Percentiles rank a stretch among this genome's conserved stretches.
Evolutionary conservation across 2,329 filamentous ascomycete genomes (phyloP).

Genomic region (Dryadomyces sulphureus): DNA sequence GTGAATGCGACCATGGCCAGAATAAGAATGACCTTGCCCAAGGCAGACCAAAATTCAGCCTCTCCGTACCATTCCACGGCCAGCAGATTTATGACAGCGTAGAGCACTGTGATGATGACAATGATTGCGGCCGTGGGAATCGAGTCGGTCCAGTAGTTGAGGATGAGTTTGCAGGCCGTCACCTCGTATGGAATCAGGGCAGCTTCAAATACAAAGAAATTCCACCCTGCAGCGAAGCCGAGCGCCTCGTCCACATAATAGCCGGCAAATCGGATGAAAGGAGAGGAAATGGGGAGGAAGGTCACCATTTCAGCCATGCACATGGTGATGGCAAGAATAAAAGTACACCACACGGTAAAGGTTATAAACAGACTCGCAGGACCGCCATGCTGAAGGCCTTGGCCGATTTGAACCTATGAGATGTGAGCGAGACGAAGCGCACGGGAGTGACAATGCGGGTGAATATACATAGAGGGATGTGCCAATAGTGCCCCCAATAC

Average conservation of each 20-base stretch:
- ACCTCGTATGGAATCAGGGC: slow-evolving; percentile 27
- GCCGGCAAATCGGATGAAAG: slow-evolving; percentile 49
- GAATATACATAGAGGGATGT: slow-evolving; percentile 44
- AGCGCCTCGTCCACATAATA: slow-evolving; percentile 52
- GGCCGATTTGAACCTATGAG: too few relatives aligned
- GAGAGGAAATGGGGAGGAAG: slow-evolving; percentile 47
- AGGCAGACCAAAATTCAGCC: slow-evolving; percentile 29
- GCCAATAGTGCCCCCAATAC: slow-evolving; percentile 42
- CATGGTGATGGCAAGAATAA: slow-evolving; percentile 49
- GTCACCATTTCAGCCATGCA: slow-evolving; percentile 49
- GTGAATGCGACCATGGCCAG: slow-evolving; percentile 40
- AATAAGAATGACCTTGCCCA: slow-evolving; percentile 30
- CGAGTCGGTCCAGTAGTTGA: slow-evolving; percentile 30
- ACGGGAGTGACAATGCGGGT: too few relatives aligned
- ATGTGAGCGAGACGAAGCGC: too few relatives aligned
- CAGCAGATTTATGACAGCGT: too few relatives aligned
- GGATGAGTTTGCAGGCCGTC: slow-evolving; percentile 23
- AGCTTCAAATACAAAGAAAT: slow-evolving; percentile 27
- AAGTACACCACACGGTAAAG: slow-evolving; percentile 36
- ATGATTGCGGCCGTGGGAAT: slow-evolving; percentile 21
- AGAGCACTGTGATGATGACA: too few relatives aligned
- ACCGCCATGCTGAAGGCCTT: slow-evolving; percentile 29
- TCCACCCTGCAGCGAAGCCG: slow-evolving; percentile 38
- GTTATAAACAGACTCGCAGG: slow-evolving; percentile 40
- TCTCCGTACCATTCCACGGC: slow-evolving; percentile 20